A percentile compares a stretch with the other conserved stretches of the same genome.
phyloP scores from a whole-genome alignment of 345 rosid genomes.

The Ceriops tagal region DNA sequence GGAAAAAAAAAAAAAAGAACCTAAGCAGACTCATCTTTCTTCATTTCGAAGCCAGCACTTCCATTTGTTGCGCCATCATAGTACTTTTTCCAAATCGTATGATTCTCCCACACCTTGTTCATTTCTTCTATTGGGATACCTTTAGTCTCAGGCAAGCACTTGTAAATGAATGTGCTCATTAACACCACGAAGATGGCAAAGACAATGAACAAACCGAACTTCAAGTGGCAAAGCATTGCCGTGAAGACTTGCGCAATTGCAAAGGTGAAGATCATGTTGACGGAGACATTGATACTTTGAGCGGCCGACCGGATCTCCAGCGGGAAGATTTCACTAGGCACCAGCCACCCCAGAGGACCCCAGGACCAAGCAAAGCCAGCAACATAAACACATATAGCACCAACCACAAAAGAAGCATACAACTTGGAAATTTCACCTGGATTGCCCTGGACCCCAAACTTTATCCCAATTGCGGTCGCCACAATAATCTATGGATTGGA shows the following conservation, averaged over 20 bases:
- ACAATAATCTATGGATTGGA: conserved; percentile 32
- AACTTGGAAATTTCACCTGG: conserved; percentile 29
- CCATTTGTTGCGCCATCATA: background rate
- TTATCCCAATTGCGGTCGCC: conserved; percentile 36
- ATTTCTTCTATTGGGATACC: conserved; percentile 39
- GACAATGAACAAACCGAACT: conserved; percentile 48
- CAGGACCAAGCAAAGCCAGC: conserved; percentile 66
- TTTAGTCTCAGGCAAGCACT: conserved; percentile 42
- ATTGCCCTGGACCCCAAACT: conserved; percentile 50
- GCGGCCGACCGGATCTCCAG: conserved; percentile 62
- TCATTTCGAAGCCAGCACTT: too few species aligned
- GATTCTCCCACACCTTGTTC: conserved; percentile 29
- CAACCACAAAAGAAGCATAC: conserved; percentile 36
- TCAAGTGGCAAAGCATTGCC: conserved; percentile 47
- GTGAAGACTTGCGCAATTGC: conserved; percentile 57
- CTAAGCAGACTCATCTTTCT: conserved; percentile 3
- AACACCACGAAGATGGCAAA: conserved; percentile 42
- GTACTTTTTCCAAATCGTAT: conserved; percentile 20
- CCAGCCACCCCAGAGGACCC: conserved; percentile 70
- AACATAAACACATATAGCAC: conserved; percentile 41
- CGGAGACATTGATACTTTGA: conserved; percentile 45
- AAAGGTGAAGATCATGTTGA: conserved; percentile 61
- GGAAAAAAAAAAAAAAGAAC: too few species aligned
- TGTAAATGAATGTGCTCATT: conserved; percentile 42
- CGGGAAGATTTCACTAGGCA: conserved; percentile 65